Evolutionary conservation across 768 basidiomycete genomes (phyloP).

Genomic region (Nevesoporus exiguus): DNA sequence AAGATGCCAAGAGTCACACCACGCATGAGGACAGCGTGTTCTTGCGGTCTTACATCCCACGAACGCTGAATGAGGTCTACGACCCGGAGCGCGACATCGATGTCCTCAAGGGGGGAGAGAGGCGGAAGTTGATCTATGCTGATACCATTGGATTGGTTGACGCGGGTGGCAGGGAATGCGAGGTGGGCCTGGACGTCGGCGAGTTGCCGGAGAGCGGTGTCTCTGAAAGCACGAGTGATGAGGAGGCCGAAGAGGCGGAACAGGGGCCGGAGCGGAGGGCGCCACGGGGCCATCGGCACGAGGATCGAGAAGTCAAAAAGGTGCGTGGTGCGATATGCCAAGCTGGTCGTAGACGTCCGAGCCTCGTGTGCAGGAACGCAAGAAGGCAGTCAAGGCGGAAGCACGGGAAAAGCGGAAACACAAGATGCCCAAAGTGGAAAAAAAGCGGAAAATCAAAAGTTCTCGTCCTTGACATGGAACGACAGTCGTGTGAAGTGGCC

Average conservation of each 20-base stretch:
- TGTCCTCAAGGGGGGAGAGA: conserved; percentile 65
- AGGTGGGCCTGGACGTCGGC: not conserved
- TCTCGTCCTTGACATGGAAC: conserved; percentile 21
- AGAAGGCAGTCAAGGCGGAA: conserved; percentile 84
- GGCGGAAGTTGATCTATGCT: conserved; percentile 77
- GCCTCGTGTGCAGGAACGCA: conserved; percentile 65
- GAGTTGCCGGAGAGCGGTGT: conserved; percentile 23
- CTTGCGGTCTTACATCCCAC: conserved; percentile 87
- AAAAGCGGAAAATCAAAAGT: conserved; percentile 77
- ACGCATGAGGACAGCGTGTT: conserved; percentile 88
- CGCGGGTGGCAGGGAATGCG: conserved; percentile 13
- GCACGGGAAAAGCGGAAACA: conserved; percentile 83
- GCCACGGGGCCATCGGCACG: conserved; percentile 86
- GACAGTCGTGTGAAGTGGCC: conserved; percentile 14
- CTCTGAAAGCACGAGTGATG: conserved; percentile 30
- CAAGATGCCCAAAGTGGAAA: conserved; percentile 96
- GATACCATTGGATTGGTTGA: conserved; percentile 79
- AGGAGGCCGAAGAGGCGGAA: conserved; percentile 35
- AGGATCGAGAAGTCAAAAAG: conserved; percentile 90
- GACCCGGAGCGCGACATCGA: conserved; percentile 94
- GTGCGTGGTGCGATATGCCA: conserved; percentile 35
- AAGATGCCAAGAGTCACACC: conserved; percentile 17
- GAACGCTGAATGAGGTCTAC: conserved; percentile 86
- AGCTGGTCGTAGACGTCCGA: conserved; percentile 5
- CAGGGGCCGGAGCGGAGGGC: conserved; percentile 45